Base-by-base conservation (phyloP, 352 stramenopile species). In the Blastocystis sp. region DNA sequence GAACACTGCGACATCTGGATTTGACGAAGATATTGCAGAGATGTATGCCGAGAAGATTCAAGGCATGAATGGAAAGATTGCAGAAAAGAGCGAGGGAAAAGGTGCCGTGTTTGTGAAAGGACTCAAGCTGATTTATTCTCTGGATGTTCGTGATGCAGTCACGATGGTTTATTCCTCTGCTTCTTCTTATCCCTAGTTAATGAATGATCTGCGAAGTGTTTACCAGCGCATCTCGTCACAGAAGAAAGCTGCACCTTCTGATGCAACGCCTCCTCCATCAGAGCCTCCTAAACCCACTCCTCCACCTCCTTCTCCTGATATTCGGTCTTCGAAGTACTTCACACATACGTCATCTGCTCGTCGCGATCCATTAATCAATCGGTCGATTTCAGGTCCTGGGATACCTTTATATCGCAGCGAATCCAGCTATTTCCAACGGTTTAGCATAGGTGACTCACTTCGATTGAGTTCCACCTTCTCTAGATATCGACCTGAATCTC, bases 21-120 rank as follows among this genome's bases (percentile, higher is more conserved):
- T 84, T 29, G 73, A 84, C 23, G 73, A 84, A 43, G 73, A 84
- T 20, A 68, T 84, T 23, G 73, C 73, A 43, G 73, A 84, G 9
- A 84, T 84, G 73, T 84, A 84, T 43, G 62, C 29, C 37, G 73
- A 84, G 23, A 84, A 84, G 26, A 84, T 84, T 55, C 15, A 26
- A 3, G 53, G 73, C 2, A 37, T 84, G 8, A 84, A 84, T 43
- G 73, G 73, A 37, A 63, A 64, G 2, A 47, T 84, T 15, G 26
- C 73, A 11, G 73, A 66, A 29, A 84, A 84, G 73, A 84, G 73
- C 41, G 73, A 84, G 39, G 73, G 73, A 15, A 64, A 84, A 37
- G 59, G 50, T 45, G 73, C 73, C 2, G 73, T 84, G 50, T 84
- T 84, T 43, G n/a, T 64, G 13, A 84, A 84, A 55, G 73, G 53